These are phyloP conservation scores for Lactuca sativa DNA, from an alignment of 129 eudicot genomes.

Conservation along the genomic window DNA sequence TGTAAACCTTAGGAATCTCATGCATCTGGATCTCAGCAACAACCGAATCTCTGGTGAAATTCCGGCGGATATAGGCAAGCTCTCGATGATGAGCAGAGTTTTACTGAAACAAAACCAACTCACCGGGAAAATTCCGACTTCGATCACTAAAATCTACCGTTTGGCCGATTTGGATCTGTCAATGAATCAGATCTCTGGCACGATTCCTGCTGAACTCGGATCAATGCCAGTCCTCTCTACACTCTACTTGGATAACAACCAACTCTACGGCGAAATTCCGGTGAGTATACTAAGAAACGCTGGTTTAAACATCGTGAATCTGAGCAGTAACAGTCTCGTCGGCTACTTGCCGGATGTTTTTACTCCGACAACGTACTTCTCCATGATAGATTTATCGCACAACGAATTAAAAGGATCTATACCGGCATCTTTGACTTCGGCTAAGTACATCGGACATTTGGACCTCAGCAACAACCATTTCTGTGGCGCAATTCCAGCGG, in stretches of 20 bases:
- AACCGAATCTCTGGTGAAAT: slow-evolving; percentile 59
- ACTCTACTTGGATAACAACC: slow-evolving; percentile 65
- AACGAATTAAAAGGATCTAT: slow-evolving; percentile 63
- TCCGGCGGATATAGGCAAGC: slow-evolving; percentile 65
- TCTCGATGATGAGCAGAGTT: slow-evolving; percentile 81
- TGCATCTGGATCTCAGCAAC: slow-evolving; percentile 77
- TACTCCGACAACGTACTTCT: slow-evolving; percentile 58
- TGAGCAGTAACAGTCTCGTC: slow-evolving; percentile 62
- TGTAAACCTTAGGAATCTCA: slow-evolving; percentile 47
- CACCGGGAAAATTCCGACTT: slow-evolving; percentile 65
- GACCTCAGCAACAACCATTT: slow-evolving; percentile 78
- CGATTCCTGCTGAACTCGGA: slow-evolving; percentile 63
- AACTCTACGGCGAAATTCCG: slow-evolving; percentile 56
- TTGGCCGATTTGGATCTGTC: slow-evolving; percentile 80
- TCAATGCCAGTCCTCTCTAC: slow-evolving; percentile 81
- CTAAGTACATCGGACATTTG: slow-evolving; percentile 70
- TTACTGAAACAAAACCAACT: slow-evolving; percentile 54
- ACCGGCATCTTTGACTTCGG: slow-evolving; percentile 55
- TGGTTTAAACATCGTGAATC: slow-evolving; percentile 66
- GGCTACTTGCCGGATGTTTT: slow-evolving; percentile 78
- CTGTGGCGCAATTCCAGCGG: slow-evolving; percentile 70
- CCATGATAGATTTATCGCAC: slow-evolving; percentile 58
- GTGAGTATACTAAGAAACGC: slow-evolving; percentile 39
- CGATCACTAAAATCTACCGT: slow-evolving; percentile 47
- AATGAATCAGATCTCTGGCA: slow-evolving; percentile 57